Percentiles rank a stretch among this genome's conserved stretches.
These are phyloP conservation scores for Zopfia rhizophila DNA, from an alignment of 2,329 filamentous ascomycete species.

Conservation along the genomic window DNA sequence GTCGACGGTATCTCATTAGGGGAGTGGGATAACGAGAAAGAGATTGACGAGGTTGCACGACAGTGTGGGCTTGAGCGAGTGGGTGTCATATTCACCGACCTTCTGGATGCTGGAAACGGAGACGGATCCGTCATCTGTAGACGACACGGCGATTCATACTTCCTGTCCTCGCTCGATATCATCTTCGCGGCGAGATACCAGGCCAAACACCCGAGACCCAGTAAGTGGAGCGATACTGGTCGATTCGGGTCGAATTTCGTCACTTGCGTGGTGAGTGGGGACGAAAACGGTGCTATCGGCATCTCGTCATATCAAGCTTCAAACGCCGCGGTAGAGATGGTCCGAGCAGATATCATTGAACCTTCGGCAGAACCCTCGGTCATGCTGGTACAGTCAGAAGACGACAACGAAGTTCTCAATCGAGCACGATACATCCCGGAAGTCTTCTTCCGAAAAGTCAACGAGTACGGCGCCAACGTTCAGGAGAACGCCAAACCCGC, in stretches of 20 bases:
- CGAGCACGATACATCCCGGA: slow-evolving; percentile 92
- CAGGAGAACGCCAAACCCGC: slow-evolving; percentile 97
- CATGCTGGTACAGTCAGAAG: slow-evolving; percentile 94
- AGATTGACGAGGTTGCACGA: slow-evolving; percentile 81
- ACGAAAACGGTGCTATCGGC: slow-evolving; percentile 86
- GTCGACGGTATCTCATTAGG: slow-evolving; percentile 86
- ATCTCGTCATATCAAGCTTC: slow-evolving; percentile 95
- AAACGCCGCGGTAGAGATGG: slow-evolving; percentile 97
- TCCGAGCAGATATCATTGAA: slow-evolving; percentile 92
- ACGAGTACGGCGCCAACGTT: slow-evolving; percentile 95
- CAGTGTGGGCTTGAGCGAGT: slow-evolving; percentile 88
- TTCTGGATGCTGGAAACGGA: slow-evolving; percentile 81
- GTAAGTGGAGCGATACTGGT: slow-evolving; percentile 97
- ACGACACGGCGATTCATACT: slow-evolving; percentile 94
- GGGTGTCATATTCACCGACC: slow-evolving; percentile 93
- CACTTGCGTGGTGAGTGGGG: slow-evolving; percentile 94
- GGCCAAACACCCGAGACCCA: slow-evolving; percentile 85
- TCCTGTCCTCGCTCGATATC: slow-evolving; percentile 90
- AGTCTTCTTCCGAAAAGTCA: slow-evolving; percentile 94
- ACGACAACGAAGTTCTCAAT: slow-evolving; percentile 78
- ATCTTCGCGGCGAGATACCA: slow-evolving; percentile 89
- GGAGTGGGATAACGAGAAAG: slow-evolving; percentile 85
- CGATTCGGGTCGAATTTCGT: slow-evolving; percentile 96
- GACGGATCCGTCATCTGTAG: slow-evolving; percentile 94
- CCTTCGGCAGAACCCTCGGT: slow-evolving; percentile 91